Conservation (phyloP, 441 rosid genomes). For the Daphne laureola region DNA sequence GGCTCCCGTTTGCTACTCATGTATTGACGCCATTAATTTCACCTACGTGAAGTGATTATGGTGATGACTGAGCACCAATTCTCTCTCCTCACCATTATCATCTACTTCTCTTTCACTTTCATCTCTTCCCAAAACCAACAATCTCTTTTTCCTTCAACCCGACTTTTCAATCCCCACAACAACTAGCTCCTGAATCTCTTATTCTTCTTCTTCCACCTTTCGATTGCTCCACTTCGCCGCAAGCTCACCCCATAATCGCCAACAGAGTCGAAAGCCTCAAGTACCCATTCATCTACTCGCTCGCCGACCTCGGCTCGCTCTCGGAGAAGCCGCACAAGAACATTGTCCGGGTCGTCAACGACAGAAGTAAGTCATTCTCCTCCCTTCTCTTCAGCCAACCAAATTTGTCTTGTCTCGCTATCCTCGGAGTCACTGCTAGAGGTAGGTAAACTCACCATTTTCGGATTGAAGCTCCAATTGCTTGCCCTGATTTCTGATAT, state of each 20-base stretch:
- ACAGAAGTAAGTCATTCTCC: too few relatives aligned
- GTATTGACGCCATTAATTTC: too few relatives aligned
- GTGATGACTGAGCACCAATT: too few relatives aligned
- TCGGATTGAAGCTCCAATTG: too few relatives aligned
- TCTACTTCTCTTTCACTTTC: conserved; percentile 30
- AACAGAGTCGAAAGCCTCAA: conserved; percentile 79
- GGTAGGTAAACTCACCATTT: too few relatives aligned
- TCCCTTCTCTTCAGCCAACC: too few relatives aligned
- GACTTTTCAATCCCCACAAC: conserved; percentile 16
- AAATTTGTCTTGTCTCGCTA: too few relatives aligned
- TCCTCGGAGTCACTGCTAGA: too few relatives aligned
- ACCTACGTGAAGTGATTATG: too few relatives aligned
- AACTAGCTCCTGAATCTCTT: too few relatives aligned
- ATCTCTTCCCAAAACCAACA: conserved; percentile 20
- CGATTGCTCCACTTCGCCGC: conserved; percentile 68
- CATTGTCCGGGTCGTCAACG: conserved; percentile 81
- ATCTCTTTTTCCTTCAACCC: conserved; percentile 13
- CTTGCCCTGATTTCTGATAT: too few relatives aligned
- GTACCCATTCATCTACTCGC: conserved; percentile 69
- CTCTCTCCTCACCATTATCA: conserved; percentile 30
- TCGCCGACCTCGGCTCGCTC: conserved; percentile 74
- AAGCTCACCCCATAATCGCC: conserved; percentile 83
- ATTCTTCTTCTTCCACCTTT: conserved; percentile 49
- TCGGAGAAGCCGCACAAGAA: conserved; percentile 95
- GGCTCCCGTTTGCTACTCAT: too few relatives aligned